Conservation (phyloP, 192 early-diverging fungal species). For the Backusella australiensis region DNA sequence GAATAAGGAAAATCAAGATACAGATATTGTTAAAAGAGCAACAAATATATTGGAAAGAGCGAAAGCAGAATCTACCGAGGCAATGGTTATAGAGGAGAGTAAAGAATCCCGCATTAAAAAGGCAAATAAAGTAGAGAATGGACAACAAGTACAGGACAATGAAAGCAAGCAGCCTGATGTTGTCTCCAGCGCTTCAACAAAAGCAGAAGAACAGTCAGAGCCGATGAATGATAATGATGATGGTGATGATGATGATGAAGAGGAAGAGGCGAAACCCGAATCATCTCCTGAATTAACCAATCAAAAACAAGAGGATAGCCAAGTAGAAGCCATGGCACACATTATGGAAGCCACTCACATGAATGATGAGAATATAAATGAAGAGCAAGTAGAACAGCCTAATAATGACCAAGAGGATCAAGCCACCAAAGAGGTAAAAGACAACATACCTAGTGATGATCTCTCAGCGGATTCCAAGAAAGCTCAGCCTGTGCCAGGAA, state of each 20-base stretch:
- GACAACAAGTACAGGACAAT: not conserved
- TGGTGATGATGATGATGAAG: not conserved
- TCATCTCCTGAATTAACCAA: not conserved
- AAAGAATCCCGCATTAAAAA: not conserved
- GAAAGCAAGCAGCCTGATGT: not conserved
- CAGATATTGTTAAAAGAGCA: constrained; percentile 13
- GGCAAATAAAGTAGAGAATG: not conserved
- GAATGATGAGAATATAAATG: too few relatives aligned
- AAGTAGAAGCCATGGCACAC: not conserved
- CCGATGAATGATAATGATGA: not conserved
- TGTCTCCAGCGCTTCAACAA: not conserved
- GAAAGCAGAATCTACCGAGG: not conserved
- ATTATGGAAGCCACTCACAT: not conserved
- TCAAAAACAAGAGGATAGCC: not conserved
- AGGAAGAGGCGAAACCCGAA: not conserved
- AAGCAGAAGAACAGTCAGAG: not conserved
- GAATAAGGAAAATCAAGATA: not conserved
- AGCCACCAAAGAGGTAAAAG: not conserved
- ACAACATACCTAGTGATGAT: not conserved
- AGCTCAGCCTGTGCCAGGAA: not conserved
- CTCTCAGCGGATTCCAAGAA: not conserved
- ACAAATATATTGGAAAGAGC: constrained; percentile 6
- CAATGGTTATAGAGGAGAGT: not conserved
- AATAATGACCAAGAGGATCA: not conserved
- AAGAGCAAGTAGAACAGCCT: too few relatives aligned